Evolutionary conservation across 176 grass and related monocot genomes (phyloP), one percentile per base, ranked within the genome.

Genomic region (Urochloa ruziziensis): DNA sequence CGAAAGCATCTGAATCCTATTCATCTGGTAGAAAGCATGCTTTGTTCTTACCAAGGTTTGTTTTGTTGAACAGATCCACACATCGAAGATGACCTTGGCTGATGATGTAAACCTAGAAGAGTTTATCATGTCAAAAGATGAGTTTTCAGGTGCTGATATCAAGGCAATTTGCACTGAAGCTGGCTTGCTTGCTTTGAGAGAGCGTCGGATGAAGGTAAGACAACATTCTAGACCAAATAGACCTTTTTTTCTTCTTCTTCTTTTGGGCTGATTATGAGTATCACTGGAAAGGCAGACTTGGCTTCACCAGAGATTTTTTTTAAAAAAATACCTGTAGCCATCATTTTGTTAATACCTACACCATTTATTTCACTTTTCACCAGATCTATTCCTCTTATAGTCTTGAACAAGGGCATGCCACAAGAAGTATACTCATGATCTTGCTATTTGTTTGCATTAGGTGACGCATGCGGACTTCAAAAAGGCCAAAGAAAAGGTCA

Each of bases 401-500:
- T 35, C 39, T 40, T 7, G 39, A 19, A 19, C 33, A 33, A 74
- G 27, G 43, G 6, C 29, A 35, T 2, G 0, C 8, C 19, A 37
- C 10, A 35, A 4, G 37, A 75, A 57, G 7, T 76, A 39, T 17
- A 27, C 77, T 80, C 23, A 63, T 66, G 36, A 27, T 74, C 6
- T 6, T 36, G 52, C 33, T 49, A 24, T 33, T 27, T 77, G 69
- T 76, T 66, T 82, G 43, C 77, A 84, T 75, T 46, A 98, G 96
- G 93, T 98, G 17, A 98, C 89, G 56, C 96, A 98, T 69, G 53
- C 61, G 2, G 96, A 98, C 76, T 95, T 95, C 66, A 98, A 95
- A 71, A 98, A 98, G 76, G 96, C 96, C 34, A 98, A 95, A 81
- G 93, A 98, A 44, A 98, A 98, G 86, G 93, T 98, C 53, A 98